These are phyloP conservation scores for Pythium guiyangense DNA, from an alignment of 352 stramenopile genomes.

Conservation along the genomic window DNA sequence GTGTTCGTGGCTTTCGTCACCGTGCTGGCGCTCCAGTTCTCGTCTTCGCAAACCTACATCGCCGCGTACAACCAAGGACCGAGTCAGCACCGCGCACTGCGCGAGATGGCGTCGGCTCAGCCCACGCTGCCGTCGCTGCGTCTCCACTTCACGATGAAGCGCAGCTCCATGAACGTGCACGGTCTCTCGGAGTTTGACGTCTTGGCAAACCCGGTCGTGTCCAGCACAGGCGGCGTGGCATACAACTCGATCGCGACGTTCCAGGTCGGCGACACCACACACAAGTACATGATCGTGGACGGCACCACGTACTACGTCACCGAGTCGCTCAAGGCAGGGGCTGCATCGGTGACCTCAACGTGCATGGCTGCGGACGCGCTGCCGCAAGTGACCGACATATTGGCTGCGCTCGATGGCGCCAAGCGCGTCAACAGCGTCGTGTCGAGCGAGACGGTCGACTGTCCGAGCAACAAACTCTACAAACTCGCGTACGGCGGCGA, in stretches of 20 bases:
- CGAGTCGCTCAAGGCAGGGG: neutral
- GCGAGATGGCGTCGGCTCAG: neutral
- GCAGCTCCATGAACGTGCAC: conserved; percentile 29
- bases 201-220: conserved; percentile 28
- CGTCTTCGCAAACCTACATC: no score
- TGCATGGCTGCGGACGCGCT: neutral
- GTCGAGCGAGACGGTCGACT: no score
- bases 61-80: no score
- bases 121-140: conserved; percentile 23
- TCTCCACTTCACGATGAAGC: no score
- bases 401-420: no score
- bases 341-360: neutral
- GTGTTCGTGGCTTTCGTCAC: neutral
- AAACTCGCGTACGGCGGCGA: conserved; percentile 27
- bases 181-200: conserved; percentile 29
- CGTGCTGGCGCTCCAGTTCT: no score
- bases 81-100: conserved; percentile 1
- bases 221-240: conserved; percentile 17
- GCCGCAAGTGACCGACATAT: no score
- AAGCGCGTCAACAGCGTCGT: no score
- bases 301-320: no score
- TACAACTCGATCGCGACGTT: conserved; percentile 27
- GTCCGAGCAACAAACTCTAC: conserved; percentile 1
- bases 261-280: no score
- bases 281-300: no score